Base-by-base conservation (phyloP, 169 alveolate species). In the Plasmodium gonderi region DNA sequence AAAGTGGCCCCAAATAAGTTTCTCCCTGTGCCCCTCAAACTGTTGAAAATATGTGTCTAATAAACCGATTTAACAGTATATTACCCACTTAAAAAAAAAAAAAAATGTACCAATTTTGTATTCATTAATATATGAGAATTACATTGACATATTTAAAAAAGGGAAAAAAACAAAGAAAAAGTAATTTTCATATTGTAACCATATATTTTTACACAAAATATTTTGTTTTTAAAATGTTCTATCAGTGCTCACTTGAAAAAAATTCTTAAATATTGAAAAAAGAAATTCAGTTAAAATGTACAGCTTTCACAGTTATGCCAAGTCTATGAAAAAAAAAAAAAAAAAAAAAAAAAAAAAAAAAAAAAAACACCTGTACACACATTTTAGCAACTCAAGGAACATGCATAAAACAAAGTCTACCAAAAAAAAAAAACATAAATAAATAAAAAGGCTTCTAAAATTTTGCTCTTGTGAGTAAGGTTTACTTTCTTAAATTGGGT, bases 351-450 rank as follows among this genome's bases (percentile, higher is more conserved):
- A 60, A 60, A 60, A 60, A 17, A 60, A 60, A 60, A 60, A 60
- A 60, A 60, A 60, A 54, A 54, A n/a, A 6, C 72, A 60, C 72
- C 72, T 60, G n/a, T 60, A 36, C 72, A 60, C 72, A 60, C 72
- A 36, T 60, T 60, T 60, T 60, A 20, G 72, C 12, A 60, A 60
- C 36, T 33, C 72, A 60, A 60, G 12, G n/a, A 3, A 17, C 72
- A 60, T 17, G 72, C 26, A 60, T 14, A 60, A 3, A 29, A 36
- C 26, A 60, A 60, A 60, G 26, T n/a, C 72, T 60, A 33, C 72
- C 33, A 33, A 23, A 60, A 3, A 20, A 60, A 60, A 60, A 60
- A 60, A 60, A 20, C n/a, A n/a, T n/a, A n/a, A n/a, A n/a, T n/a
- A n/a, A n/a, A n/a, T n/a, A 60, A 17, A 54, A 54, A 54, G 23